Evolutionary conservation across 768 basidiomycete species (phyloP), one percentile per base, ranked within the genome.

Genomic region (Psilocybe cubensis): DNA sequence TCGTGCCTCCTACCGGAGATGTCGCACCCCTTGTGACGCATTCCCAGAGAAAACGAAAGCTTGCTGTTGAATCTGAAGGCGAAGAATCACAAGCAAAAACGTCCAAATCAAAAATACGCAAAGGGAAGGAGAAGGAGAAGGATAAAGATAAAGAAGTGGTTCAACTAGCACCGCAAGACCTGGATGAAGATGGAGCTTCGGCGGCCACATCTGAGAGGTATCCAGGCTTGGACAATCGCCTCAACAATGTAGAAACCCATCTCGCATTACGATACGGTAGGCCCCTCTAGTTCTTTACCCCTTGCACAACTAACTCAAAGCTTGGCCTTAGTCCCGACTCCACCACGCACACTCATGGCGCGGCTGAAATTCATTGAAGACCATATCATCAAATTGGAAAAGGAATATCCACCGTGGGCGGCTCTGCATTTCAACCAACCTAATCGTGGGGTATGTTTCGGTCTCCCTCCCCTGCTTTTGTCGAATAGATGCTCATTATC

Each of bases 371-470:
- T 83, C 59, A 70, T 94, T 1, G 91, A 94, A 68, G 88, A 91
- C 33, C 91, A 92, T 63, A 80, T 94, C 57, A 78, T 89, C 33
- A 80, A 79, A 48, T 76, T 94, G 1, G 91, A 94, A 68, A 89
- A 84, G 64, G 90, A 92, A 51, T 92, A 91, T 64, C 91, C 91
- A 2, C 89, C 91, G 4, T 93, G 91, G 91, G 89, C 91, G 0
- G 90, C 91, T 7, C 73, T 93, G n/a, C 91, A 93, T 66, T 93
- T 93, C 68, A 92, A 89, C 54, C 91, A 94, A 66, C 92, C 92
- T 2, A 81, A 85, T 63, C 84, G 92, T 56, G 89, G 86, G 24
- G 92, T 93, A 73, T 46, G 89, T 80, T 4, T 54, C 55, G 54
- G 24, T 35, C n/a, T 46, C 33, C 40, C 38, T 33, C 12, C 23